Conservation (phyloP, 176 grass and related monocot genomes). For the Raddia guianensis region DNA sequence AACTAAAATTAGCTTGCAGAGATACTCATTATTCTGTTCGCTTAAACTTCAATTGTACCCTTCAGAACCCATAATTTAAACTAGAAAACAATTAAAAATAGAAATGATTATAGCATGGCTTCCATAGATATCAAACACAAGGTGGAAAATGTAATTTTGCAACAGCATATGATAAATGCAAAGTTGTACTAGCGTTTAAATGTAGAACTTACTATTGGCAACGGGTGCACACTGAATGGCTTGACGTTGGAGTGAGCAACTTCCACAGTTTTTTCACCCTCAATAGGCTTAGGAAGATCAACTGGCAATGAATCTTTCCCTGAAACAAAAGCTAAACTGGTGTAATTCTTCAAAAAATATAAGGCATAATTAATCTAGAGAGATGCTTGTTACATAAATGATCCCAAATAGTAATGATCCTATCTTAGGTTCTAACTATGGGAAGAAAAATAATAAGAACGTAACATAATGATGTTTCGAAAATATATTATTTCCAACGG, state of each 20-base stretch:
- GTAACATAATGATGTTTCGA: background rate
- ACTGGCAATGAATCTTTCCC: constrained; percentile 74
- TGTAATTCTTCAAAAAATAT: constrained; percentile 14
- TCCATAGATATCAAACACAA: constrained; percentile 5
- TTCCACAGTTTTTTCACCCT: constrained; percentile 57
- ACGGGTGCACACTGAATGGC: constrained; percentile 64
- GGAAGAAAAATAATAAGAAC: constrained; percentile 19
- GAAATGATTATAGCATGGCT: background rate
- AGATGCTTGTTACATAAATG: constrained; percentile 2
- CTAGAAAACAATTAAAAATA: background rate
- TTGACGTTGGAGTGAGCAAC: constrained; percentile 58
- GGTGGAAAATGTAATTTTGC: background rate
- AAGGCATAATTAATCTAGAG: constrained; percentile 19
- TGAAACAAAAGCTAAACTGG: constrained; percentile 58
- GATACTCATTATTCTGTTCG: background rate
- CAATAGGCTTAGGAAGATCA: constrained; percentile 70
- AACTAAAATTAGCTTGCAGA: background rate
- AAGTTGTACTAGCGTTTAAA: constrained; percentile 31
- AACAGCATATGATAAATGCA: background rate
- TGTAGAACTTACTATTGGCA: constrained; percentile 53
- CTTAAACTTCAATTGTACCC: background rate
- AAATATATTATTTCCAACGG: constrained; percentile 11
- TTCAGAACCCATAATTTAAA: background rate
- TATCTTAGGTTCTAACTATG: constrained; percentile 33
- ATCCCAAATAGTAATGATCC: constrained; percentile 21